Evolutionary conservation across 139 green algal genomes (phyloP).

Genomic region (Parachlorella kessleri): DNA sequence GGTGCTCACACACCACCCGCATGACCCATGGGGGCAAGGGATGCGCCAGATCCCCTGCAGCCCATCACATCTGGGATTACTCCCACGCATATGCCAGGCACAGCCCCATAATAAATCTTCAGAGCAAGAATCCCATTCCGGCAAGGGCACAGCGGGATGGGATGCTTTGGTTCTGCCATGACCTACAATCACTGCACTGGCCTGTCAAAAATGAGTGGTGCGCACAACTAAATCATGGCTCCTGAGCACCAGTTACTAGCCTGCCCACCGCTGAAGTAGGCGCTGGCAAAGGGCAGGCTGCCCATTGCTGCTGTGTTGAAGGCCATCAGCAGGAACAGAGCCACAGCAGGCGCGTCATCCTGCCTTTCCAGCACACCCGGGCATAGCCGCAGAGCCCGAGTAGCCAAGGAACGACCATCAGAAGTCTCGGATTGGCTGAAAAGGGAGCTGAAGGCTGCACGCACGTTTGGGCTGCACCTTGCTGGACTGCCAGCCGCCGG

Average conservation of each 20-base stretch:
- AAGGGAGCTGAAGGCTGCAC: slow-evolving; percentile 40
- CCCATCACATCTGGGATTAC: slow-evolving; percentile 25
- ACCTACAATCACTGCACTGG: no score
- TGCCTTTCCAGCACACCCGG: not conserved
- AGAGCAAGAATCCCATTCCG: no score
- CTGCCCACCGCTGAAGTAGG: slow-evolving; percentile 34
- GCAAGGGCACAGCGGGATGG: no score
- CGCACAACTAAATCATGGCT: no score
- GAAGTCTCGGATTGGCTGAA: slow-evolving; percentile 47
- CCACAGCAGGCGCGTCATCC: not conserved
- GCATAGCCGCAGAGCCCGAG: slow-evolving; percentile 14
- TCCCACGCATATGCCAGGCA: not conserved
- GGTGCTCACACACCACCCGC: slow-evolving; percentile 55
- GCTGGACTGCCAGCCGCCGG: slow-evolving; percentile 39
- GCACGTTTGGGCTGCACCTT: slow-evolving; percentile 45
- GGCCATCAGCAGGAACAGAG: slow-evolving; percentile 46
- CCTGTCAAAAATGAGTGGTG: no score
- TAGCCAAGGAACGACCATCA: not conserved
- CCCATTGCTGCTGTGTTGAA: slow-evolving; percentile 83
- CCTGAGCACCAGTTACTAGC: no score
- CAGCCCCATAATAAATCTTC: not conserved
- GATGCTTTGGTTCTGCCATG: no score
- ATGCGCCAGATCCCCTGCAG: slow-evolving; percentile 19
- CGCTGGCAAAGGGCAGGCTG: slow-evolving; percentile 65
- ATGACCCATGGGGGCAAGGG: slow-evolving; percentile 71